These are phyloP conservation scores for Daldinia sp. DNA, from an alignment of 2,329 filamentous ascomycete genomes.

Conservation along the genomic window DNA sequence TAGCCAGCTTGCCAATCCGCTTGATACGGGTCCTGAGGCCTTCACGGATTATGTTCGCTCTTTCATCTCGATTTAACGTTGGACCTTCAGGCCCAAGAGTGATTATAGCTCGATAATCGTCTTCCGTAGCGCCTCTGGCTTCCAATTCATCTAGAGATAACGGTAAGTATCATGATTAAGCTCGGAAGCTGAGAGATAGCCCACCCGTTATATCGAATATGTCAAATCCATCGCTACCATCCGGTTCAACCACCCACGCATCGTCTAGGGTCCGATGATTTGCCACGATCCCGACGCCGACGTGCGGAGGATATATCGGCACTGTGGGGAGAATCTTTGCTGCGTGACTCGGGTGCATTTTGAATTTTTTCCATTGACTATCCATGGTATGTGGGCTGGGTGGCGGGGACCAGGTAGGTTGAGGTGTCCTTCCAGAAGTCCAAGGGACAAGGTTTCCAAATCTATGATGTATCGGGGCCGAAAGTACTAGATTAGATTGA, in stretches of 20 bases:
- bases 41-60: constrained; percentile 5
- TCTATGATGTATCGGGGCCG: neutral
- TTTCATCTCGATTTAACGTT: neutral
- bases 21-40: neutral
- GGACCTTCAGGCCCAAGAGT: neutral
- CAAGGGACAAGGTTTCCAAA: neutral
- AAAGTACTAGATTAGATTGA: neutral
- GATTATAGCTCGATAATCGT: constrained; percentile 10
- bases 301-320: constrained; percentile 3
- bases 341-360: too few species aligned
- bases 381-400: neutral
- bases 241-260: constrained; percentile 32
- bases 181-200: neutral
- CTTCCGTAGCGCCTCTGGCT: neutral
- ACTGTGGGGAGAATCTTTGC: neutral
- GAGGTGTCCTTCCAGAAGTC: neutral
- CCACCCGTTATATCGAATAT: constrained; percentile 34
- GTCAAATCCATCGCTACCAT: constrained; percentile 22
- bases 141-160: constrained; percentile 1
- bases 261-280: constrained; percentile 26
- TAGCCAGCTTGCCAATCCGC: constrained; percentile 11
- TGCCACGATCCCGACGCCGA: constrained; percentile 23
- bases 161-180: neutral
- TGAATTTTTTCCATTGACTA: too few species aligned
- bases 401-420: neutral